Evolutionary conservation across 352 stramenopile genomes (phyloP), one percentile per base, ranked within the genome.

Genomic region (Elongisporangium prolatum): DNA sequence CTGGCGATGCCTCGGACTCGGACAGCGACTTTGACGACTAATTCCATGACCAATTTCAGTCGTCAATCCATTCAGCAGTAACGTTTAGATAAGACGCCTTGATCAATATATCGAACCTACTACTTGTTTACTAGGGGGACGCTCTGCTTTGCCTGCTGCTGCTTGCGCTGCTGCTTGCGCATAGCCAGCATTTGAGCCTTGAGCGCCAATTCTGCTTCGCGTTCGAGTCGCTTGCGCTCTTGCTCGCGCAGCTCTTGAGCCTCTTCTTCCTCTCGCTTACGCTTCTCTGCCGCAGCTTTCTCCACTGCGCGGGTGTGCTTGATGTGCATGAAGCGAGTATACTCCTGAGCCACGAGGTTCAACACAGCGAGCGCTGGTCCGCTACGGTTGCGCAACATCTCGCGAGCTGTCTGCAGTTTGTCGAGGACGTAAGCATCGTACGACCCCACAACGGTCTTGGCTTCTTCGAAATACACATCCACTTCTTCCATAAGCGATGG

Each of bases 1-100:
- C 71, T 7, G 77, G 64, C 59, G 68, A 77, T 40, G 80, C 69
- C 28, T 93, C 84, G 3, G 86, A 95, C 71, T 94, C 84, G 68
- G 80, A 87, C 70, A 94, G 84, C 68, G 84, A 94, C 40, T 94
- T 94, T 55, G 80, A 93, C 53, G 80, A 87, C 54, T 78, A 68
- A 71, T 6, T 24, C 53, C 47, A 54, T 14, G 9, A 13, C 28
- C 28, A 40, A 40, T 40, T 40, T 40, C 28, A 40, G 28, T 40
- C 28, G 28, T 40, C 28, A 40, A 40, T 8, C 28, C 28, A 40
- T 14, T 40, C 9, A 40, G 9, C 28, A 40, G 28, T 1, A 6
- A 2, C 8, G 9, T 40, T n/a, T 40, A 13, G 24, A 34, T 34
- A 34, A 8, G 24, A 34, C 24, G 24, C n/a, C n/a, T 34, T 8